phyloP scores from a whole-genome alignment of 1,284 basidiomycete species.

The Rhodotorula sp. region DNA sequence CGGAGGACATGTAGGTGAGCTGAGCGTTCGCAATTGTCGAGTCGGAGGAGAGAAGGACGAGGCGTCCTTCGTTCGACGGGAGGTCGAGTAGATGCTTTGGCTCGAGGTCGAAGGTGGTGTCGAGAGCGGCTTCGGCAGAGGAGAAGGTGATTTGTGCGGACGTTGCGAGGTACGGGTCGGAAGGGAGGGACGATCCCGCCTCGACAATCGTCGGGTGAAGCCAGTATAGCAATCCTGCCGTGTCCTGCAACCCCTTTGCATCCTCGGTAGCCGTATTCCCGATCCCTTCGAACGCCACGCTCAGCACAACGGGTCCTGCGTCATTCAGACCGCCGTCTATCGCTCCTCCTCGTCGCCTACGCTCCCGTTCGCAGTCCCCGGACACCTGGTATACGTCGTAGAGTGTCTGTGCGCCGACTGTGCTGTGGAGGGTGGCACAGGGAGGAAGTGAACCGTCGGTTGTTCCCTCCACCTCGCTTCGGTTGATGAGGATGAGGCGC shows the following conservation, averaged over 20 bases:
- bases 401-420: not conserved
- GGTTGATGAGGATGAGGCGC: too few relatives aligned
- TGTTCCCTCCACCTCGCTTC: too few relatives aligned
- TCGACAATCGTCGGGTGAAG: constrained; percentile 7
- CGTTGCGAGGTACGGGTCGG: too few relatives aligned
- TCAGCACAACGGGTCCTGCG: too few relatives aligned
- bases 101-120: not conserved
- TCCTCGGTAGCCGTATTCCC: not conserved
- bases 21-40: not conserved
- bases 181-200: not conserved
- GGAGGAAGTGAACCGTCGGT: not conserved
- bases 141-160: not conserved
- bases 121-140: not conserved
- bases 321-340: too few relatives aligned
- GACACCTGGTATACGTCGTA: constrained; percentile 14
- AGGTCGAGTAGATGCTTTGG: not conserved
- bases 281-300: too few relatives aligned
- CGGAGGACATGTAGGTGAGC: constrained; percentile 19
- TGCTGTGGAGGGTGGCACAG: constrained; percentile 9
- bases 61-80: constrained; percentile 5
- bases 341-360: too few relatives aligned
- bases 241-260: too few relatives aligned
- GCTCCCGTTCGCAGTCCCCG: not conserved
- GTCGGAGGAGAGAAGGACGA: constrained; percentile 5
- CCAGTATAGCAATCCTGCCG: constrained; percentile 13